These are phyloP conservation scores for Heimioporus punctisporus DNA, from an alignment of 1,284 basidiomycete genomes.

Conservation along the genomic window DNA sequence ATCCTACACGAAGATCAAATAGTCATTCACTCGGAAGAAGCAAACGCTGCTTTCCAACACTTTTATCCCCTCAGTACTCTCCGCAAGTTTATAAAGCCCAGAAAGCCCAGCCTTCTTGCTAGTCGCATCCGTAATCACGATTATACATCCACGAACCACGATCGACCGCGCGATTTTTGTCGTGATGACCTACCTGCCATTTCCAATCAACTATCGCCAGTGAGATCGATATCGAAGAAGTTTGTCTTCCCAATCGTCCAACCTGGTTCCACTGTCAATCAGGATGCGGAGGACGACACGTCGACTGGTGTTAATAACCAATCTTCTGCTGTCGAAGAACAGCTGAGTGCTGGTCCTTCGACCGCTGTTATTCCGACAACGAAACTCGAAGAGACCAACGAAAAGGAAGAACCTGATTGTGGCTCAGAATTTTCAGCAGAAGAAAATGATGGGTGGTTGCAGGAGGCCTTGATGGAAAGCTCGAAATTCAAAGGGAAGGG, in stretches of 20 bases:
- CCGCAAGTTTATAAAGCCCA: constrained; percentile 21
- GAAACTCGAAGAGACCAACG: background rate
- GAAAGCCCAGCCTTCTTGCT: constrained; percentile 24
- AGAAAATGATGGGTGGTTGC: constrained; percentile 26
- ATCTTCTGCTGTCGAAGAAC: constrained; percentile 2
- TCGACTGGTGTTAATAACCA: background rate
- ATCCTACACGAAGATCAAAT: constrained; percentile 61
- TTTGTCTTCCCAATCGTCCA: constrained; percentile 30
- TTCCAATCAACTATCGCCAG: constrained; percentile 26
- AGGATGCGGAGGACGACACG: background rate
- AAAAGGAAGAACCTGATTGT: constrained; percentile 1
- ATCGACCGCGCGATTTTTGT: constrained; percentile 5
- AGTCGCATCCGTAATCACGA: constrained; percentile 8
- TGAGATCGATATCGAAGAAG: constrained; percentile 35
- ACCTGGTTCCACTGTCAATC: background rate
- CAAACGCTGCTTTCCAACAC: constrained; percentile 33
- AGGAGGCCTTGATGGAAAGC: constrained; percentile 18
- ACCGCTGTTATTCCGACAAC: background rate
- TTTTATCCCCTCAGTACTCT: constrained; percentile 34
- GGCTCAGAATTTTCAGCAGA: constrained; percentile 15
- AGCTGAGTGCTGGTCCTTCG: constrained; percentile 4
- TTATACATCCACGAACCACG: constrained; percentile 2
- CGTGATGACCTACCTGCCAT: constrained; percentile 28
- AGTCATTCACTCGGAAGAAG: constrained; percentile 69
- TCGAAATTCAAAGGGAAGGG: constrained; percentile 25